Evolutionary conservation across 352 stramenopile species (phyloP).

Genomic region (Phytophthora cactorum): DNA sequence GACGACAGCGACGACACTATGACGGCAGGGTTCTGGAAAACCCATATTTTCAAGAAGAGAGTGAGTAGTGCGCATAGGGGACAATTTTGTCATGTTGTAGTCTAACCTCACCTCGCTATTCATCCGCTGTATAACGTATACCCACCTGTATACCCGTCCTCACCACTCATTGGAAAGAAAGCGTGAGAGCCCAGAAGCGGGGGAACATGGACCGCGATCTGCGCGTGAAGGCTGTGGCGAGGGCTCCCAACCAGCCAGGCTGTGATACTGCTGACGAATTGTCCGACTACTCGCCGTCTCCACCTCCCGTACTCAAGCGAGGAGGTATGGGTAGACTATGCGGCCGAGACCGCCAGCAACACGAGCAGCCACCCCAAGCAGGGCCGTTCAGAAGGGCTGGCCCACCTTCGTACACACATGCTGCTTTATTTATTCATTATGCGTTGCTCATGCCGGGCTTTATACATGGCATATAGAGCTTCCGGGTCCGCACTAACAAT

Average conservation of each 20-base stretch:
- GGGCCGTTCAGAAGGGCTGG: neutral
- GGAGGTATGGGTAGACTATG: slow-evolving; percentile 1
- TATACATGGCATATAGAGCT: neutral
- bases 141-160: neutral
- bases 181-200: neutral
- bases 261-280: neutral
- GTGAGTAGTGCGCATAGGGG: neutral
- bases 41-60: neutral
- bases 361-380: neutral
- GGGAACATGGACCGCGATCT: neutral
- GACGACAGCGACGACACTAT: slow-evolving; percentile 27
- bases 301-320: neutral
- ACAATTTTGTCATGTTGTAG: neutral
- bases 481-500: neutral
- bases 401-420: neutral
- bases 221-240: neutral
- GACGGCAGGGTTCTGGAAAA: neutral
- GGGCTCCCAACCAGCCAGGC: neutral
- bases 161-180: neutral
- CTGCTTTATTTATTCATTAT: neutral
- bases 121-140: neutral
- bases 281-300: neutral
- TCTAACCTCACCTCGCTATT: neutral
- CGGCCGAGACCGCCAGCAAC: neutral
- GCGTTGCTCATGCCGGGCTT: neutral